Evolutionary conservation across 441 rosid genomes (phyloP).

Genomic region (Macaranga tanarius): DNA sequence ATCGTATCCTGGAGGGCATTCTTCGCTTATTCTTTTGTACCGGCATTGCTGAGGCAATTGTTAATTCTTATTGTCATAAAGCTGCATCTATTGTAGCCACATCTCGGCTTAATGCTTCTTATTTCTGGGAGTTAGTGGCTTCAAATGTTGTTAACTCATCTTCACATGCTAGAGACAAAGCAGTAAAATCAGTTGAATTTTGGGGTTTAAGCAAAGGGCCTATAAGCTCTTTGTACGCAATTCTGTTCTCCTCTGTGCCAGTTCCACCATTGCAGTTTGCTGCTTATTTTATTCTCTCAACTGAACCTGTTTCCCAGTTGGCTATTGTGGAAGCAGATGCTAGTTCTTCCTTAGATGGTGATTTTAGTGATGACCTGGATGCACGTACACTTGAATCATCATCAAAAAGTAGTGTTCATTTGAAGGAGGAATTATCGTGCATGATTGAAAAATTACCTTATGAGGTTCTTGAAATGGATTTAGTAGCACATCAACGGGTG

Average conservation of each 20-base stretch:
- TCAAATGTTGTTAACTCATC: slow-evolving; percentile 61
- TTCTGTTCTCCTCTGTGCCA: slow-evolving; percentile 71
- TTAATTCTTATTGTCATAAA: slow-evolving; percentile 50
- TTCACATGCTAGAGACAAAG: slow-evolving; percentile 66
- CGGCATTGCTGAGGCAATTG: slow-evolving; percentile 87
- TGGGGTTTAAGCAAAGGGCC: slow-evolving; percentile 91
- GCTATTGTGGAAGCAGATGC: slow-evolving; percentile 64
- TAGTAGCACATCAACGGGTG: slow-evolving; percentile 75
- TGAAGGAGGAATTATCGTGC: slow-evolving; percentile 68
- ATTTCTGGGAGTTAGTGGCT: slow-evolving; percentile 88
- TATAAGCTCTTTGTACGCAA: slow-evolving; percentile 74
- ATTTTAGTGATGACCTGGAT: slow-evolving; percentile 43
- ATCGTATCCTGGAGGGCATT: slow-evolving; percentile 75
- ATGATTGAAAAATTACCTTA: slow-evolving; percentile 65
- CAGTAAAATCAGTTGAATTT: slow-evolving; percentile 80
- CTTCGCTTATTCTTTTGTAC: slow-evolving; percentile 90
- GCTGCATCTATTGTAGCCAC: slow-evolving; percentile 67
- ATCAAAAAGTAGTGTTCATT: slow-evolving; percentile 51
- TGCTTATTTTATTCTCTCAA: slow-evolving; percentile 76
- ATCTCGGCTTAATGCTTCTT: slow-evolving; percentile 55
- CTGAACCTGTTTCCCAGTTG: slow-evolving; percentile 70
- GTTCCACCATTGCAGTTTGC: slow-evolving; percentile 74
- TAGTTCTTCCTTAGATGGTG: slow-evolving; percentile 34
- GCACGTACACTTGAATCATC: slow-evolving; percentile 40
- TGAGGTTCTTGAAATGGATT: slow-evolving; percentile 74